A percentile compares a stretch with the other conserved stretches of the same genome.
Conservation (phyloP, 1,139 yeast species). For the Magnusiomyces paraingens region DNA sequence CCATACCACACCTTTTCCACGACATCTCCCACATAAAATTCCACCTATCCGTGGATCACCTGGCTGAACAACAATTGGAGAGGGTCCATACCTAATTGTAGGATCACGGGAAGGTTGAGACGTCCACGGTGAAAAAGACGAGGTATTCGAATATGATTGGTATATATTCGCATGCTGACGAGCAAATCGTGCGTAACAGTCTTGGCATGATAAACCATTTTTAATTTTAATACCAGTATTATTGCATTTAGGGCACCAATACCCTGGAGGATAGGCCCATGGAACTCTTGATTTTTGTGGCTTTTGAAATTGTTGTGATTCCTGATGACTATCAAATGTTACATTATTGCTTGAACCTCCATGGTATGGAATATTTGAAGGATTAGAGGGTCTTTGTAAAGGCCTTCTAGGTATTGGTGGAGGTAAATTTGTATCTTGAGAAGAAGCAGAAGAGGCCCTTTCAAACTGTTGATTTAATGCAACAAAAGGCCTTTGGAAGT, state of each 20-base stretch:
- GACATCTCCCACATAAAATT: slow-evolving; percentile 64
- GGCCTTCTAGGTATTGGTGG: slow-evolving; percentile 15
- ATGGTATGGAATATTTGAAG: slow-evolving; percentile 9
- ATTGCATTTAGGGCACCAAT: slow-evolving; percentile 60
- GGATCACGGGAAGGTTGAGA: slow-evolving; percentile 9
- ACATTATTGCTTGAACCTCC: too few species aligned
- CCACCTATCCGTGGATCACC: slow-evolving; percentile 90
- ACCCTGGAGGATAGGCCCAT: slow-evolving; percentile 60
- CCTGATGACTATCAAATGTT: background rate
- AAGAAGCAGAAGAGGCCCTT: background rate
- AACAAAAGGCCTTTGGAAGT: slow-evolving; percentile 8
- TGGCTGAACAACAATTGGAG: slow-evolving; percentile 27
- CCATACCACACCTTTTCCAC: slow-evolving; percentile 58
- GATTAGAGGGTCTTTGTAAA: slow-evolving; percentile 16
- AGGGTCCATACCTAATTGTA: background rate
- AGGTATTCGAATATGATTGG: background rate
- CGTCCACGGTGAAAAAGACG: background rate
- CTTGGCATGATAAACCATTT: slow-evolving; percentile 61
- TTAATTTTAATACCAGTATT: slow-evolving; percentile 68
- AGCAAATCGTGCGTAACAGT: slow-evolving; percentile 65
- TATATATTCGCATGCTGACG: slow-evolving; percentile 25
- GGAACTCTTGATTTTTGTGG: slow-evolving; percentile 40
- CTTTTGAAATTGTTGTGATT: background rate
- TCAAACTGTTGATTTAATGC: slow-evolving; percentile 8
- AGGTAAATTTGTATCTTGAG: background rate